Conservation (phyloP, 352 stramenopile genomes). For the Globisporangium viniferum region DNA sequence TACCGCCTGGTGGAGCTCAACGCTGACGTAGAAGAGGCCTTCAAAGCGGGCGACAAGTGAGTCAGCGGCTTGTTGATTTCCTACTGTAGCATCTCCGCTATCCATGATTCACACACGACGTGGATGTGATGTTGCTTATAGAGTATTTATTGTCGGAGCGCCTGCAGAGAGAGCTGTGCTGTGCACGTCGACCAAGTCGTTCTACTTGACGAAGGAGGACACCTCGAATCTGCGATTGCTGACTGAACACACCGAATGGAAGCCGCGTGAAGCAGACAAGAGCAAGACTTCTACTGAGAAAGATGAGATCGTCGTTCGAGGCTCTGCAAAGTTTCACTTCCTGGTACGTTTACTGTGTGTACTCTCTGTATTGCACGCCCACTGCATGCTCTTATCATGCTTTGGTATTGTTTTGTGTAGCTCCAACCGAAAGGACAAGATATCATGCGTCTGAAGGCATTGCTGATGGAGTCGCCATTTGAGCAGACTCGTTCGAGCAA, state of each 20-base stretch:
- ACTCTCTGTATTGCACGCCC: background rate
- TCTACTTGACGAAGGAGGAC: constrained; percentile 74
- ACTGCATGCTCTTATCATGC: background rate
- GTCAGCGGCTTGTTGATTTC: background rate
- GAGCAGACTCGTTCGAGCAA: constrained; percentile 27
- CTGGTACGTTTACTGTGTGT: constrained; percentile 28
- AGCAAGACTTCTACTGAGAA: constrained; percentile 4
- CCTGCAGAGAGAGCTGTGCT: constrained; percentile 57
- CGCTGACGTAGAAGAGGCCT: constrained; percentile 54
- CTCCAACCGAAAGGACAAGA: constrained; percentile 64
- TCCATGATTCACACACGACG: background rate
- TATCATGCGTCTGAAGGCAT: constrained; percentile 44
- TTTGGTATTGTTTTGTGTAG: constrained; percentile 24
- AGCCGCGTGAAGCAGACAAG: constrained; percentile 19
- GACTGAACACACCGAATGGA: constrained; percentile 58
- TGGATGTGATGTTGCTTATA: constrained; percentile 12
- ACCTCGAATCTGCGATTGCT: constrained; percentile 79
- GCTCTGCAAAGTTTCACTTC: constrained; percentile 65
- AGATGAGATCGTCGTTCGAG: constrained; percentile 43
- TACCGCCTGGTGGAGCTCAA: constrained; percentile 67
- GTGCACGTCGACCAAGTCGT: constrained; percentile 68
- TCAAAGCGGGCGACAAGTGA: constrained; percentile 45
- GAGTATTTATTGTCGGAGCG: constrained; percentile 66
- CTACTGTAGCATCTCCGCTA: background rate
- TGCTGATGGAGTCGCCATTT: constrained; percentile 66